phyloP scores from a whole-genome alignment of 352 stramenopile genomes.

The Pythium oligandrum region DNA sequence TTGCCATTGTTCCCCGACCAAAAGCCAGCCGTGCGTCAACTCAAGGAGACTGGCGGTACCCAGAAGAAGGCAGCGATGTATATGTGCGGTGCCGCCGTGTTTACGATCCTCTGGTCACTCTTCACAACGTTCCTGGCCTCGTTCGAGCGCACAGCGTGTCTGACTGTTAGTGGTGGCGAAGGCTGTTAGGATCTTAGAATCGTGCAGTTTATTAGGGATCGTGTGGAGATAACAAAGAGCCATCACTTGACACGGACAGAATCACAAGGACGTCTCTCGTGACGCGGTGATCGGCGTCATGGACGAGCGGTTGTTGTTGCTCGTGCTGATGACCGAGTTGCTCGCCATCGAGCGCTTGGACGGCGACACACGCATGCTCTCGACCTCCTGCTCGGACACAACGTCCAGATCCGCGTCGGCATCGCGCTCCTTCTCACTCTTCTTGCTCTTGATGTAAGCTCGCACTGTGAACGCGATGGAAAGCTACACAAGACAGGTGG shows the following conservation, averaged over 20 bases:
- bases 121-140: constrained; percentile 48
- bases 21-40: constrained; percentile 23
- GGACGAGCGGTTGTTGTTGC: too few relatives aligned
- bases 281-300: too few relatives aligned
- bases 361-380: constrained; percentile 19
- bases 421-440: constrained; percentile 12
- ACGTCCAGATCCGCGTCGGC: constrained; percentile 11
- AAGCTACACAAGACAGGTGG: constrained; percentile 4
- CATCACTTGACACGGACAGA: too few relatives aligned
- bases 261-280: too few relatives aligned
- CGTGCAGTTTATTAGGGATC: neutral
- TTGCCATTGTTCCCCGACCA: constrained; percentile 41
- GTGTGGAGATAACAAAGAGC: too few relatives aligned
- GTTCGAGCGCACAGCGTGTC: constrained; percentile 50
- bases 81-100: constrained; percentile 19
- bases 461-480: constrained; percentile 22
- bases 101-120: constrained; percentile 50
- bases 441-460: constrained; percentile 24
- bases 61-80: constrained; percentile 19
- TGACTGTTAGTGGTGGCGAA: constrained; percentile 55
- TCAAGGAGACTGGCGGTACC: constrained; percentile 19
- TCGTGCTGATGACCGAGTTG: constrained; percentile 11
- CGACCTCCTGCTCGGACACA: constrained; percentile 14
- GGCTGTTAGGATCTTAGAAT: constrained; percentile 35
- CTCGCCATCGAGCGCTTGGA: constrained; percentile 22